Evolutionary conservation across 352 stramenopile genomes (phyloP).

Genomic region (Pilasporangium apinafurcum): DNA sequence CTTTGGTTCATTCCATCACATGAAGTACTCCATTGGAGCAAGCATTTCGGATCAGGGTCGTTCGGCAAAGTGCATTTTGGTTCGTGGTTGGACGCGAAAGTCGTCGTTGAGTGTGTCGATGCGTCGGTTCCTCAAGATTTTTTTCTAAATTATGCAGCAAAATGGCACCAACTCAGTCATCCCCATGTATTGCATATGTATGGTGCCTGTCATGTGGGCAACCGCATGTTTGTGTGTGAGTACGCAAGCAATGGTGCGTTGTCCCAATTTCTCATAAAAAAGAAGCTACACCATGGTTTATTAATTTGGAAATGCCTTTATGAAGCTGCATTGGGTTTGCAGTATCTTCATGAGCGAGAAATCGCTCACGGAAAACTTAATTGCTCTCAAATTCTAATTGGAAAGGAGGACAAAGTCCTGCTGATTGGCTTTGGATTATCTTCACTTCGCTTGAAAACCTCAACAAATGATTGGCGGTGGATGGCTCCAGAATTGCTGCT

Average conservation of each 20-base stretch:
- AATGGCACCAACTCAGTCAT: conserved; percentile 29
- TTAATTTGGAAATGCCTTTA: conserved; percentile 14
- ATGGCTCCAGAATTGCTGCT: too few relatives aligned
- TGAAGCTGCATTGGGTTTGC: conserved; percentile 12
- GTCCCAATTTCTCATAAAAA: conserved; percentile 12
- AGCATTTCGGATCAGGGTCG: conserved; percentile 12
- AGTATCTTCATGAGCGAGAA: conserved; percentile 12
- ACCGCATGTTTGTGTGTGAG: conserved; percentile 28
- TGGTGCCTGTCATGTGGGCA: conserved; percentile 26
- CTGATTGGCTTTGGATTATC: conserved; percentile 15
- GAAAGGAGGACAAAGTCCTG: conserved; percentile 9
- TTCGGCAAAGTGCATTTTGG: conserved; percentile 21
- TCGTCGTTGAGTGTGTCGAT: conserved; percentile 26
- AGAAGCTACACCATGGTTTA: background rate
- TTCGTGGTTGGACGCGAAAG: conserved; percentile 17
- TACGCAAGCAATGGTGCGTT: conserved; percentile 19
- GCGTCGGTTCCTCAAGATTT: conserved; percentile 2
- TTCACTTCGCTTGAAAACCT: too few relatives aligned
- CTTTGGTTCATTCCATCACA: too few relatives aligned
- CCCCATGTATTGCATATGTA: conserved; percentile 32
- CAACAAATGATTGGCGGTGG: too few relatives aligned
- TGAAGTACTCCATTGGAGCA: too few relatives aligned
- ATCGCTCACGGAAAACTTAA: conserved; percentile 15
- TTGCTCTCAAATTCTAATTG: conserved; percentile 12
- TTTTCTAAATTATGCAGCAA: conserved; percentile 20